Percentiles rank a stretch among this genome's conserved stretches.
Evolutionary conservation across 768 basidiomycete genomes (phyloP).

Genomic region (Scleroderma citrinum): DNA sequence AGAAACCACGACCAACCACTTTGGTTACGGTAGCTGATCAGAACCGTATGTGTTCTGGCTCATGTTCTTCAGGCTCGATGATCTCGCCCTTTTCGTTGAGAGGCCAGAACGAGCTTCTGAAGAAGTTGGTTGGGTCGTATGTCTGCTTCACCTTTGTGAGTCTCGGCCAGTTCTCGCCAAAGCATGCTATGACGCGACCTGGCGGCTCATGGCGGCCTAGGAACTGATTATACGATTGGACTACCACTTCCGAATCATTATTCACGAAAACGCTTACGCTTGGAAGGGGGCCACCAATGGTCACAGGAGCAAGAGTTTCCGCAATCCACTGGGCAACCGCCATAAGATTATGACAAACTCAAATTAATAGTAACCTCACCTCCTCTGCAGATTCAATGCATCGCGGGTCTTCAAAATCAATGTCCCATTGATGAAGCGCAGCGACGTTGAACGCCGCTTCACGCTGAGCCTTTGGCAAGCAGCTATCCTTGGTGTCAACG

Average conservation of each 20-base stretch:
- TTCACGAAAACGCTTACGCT: conserved; percentile 50
- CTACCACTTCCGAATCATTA: conserved; percentile 11
- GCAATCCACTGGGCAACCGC: conserved; percentile 61
- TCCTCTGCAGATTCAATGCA: conserved; percentile 81
- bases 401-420: conserved; percentile 72
- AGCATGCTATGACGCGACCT: conserved; percentile 57
- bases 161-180: conserved; percentile 69
- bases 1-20: neutral
- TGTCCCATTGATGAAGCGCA: conserved; percentile 90
- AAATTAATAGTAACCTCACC: conserved; percentile 32
- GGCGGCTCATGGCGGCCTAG: conserved; percentile 65
- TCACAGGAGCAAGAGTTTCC: conserved; percentile 62
- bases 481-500: conserved; percentile 63
- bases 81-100: conserved; percentile 48
- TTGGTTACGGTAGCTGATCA: conserved; percentile 5
- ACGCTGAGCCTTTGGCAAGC: conserved; percentile 72
- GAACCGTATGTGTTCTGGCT: conserved; percentile 38
- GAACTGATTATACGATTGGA: conserved; percentile 45
- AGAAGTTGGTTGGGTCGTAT: conserved; percentile 74
- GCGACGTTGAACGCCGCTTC: conserved; percentile 81
- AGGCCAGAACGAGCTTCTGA: conserved; percentile 80
- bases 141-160: conserved; percentile 63
- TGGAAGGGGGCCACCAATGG: conserved; percentile 77
- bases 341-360: conserved; percentile 6
- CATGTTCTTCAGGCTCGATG: conserved; percentile 55